Percentiles rank a stretch among this genome's conserved stretches.
phyloP scores from a whole-genome alignment of 768 basidiomycete species.

The Lactarius trivialis region DNA sequence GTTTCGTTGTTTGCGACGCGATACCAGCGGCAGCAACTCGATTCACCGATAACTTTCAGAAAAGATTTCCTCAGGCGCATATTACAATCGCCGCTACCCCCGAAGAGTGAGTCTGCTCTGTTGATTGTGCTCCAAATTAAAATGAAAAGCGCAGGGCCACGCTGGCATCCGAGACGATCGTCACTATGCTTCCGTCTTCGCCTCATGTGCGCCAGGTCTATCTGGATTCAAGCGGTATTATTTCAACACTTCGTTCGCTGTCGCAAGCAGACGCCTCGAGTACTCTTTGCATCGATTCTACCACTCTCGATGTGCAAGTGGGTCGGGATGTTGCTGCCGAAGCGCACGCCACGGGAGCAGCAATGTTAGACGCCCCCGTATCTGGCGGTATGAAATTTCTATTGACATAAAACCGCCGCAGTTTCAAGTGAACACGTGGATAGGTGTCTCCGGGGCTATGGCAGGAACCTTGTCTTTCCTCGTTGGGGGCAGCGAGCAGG shows the following conservation, averaged over 20 bases:
- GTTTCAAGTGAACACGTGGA: not conserved
- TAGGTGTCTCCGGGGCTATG: conserved; percentile 81
- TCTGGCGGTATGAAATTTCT: conserved; percentile 65
- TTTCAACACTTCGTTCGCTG: conserved; percentile 53
- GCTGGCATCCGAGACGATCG: conserved; percentile 53
- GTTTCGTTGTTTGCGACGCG: conserved; percentile 77
- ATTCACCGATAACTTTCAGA: conserved; percentile 51
- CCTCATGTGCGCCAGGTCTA: conserved; percentile 83
- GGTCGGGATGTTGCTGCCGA: conserved; percentile 57
- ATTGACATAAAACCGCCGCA: not conserved
- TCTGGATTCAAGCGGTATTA: conserved; percentile 49
- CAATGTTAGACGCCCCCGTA: conserved; percentile 90
- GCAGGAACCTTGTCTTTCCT: conserved; percentile 88
- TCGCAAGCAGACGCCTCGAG: conserved; percentile 30
- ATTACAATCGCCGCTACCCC: conserved; percentile 58
- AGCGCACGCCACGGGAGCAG: conserved; percentile 50
- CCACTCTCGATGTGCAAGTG: conserved; percentile 77
- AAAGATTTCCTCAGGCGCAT: conserved; percentile 52
- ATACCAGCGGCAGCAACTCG: conserved; percentile 47
- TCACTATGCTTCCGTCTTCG: conserved; percentile 92
- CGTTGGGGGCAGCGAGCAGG: conserved; percentile 65
- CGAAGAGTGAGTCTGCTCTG: conserved; percentile 53
- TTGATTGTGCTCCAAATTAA: not conserved
- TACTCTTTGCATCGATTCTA: conserved; percentile 82
- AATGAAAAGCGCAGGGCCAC: conserved; percentile 44